Base-by-base conservation (phyloP, 495 filamentous ascomycete genomes). In the Aspergillus bridgeri region DNA sequence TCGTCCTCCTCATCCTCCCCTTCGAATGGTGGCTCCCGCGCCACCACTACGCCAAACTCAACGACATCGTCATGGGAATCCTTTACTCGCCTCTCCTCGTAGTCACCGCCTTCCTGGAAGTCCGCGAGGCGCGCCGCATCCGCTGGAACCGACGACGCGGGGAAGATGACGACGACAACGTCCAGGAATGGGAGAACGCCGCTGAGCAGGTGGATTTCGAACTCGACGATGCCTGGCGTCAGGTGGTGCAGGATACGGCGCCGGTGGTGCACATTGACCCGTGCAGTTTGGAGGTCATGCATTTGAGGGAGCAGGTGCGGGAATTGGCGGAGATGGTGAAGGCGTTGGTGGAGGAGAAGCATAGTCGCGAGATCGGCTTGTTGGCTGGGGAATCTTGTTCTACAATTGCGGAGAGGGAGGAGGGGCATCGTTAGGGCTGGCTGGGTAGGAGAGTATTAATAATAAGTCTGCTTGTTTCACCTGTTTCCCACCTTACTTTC, bases 11-110 rank as follows among this genome's bases (percentile, higher is more conserved):
- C 3, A 79, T 91, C 50, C 62, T 92, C 2, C 91, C 92, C 29
- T 86, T 98, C 54, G 94, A 98, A 75, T 98, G 95, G 95, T 98
- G 94, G 95, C 80, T 98, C 68, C 66, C 83, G 18, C 80, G 81
- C 33, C 54, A 69, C 5, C 63, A 65, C 0, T 98, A 97, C 65
- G 87, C 89, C 50, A 83, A 78, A 19, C 70, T 97, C 23, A 98
- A 98, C 67, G 88, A 96, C 64, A 75, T 81, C 53, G 82, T 96
- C 54, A 98, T 98, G 94, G 87, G 77, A 21, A 62, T 88, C 48
- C 78, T 98, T 15, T 98, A 98, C 73, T 88, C 85, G 0, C 94
- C 94, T 0, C 73, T 98, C 5, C 80, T 98, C 6, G 61, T 96
- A 1, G 72, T 93, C 7, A 91, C 89, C 3, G 90, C 92, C 0